phyloP scores from a whole-genome alignment of 208 protist genomes.

The Leishmania martiniquensis region DNA sequence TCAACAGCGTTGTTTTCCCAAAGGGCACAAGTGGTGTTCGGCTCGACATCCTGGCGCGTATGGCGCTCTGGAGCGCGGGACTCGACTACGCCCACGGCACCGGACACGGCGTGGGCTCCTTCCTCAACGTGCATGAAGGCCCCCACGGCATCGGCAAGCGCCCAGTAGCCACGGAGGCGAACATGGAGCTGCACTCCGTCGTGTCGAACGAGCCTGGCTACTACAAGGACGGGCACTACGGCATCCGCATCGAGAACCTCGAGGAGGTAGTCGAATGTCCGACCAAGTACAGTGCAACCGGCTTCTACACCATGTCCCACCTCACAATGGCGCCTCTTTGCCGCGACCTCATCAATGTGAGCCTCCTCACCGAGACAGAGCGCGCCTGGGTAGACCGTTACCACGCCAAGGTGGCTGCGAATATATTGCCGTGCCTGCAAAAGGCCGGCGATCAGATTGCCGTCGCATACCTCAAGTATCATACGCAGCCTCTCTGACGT shows the following conservation, averaged over 20 bases:
- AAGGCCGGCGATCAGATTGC: slow-evolving; percentile 50
- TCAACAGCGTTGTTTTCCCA: slow-evolving; percentile 91
- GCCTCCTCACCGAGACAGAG: slow-evolving; percentile 74
- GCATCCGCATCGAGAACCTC: slow-evolving; percentile 98
- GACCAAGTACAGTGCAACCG: slow-evolving; percentile 58
- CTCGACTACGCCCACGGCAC: slow-evolving; percentile 97
- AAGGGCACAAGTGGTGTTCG: slow-evolving; percentile 69
- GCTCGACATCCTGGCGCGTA: slow-evolving; percentile 92
- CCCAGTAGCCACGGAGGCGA: slow-evolving; percentile 51
- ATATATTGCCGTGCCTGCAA: slow-evolving; percentile 52
- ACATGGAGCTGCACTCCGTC: slow-evolving; percentile 62
- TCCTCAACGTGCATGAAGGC: slow-evolving; percentile 97
- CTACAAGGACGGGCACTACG: slow-evolving; percentile 97
- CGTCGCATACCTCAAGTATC: slow-evolving; percentile 69
- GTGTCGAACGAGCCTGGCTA: slow-evolving; percentile 97
- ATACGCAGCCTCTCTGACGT: slow-evolving; percentile 56
- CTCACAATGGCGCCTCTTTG: slow-evolving; percentile 93
- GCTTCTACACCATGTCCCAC: slow-evolving; percentile 75
- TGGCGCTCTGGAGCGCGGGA: slow-evolving; percentile 92
- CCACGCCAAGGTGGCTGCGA: slow-evolving; percentile 53
- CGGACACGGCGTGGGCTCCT: slow-evolving; percentile 97
- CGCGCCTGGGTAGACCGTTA: slow-evolving; percentile 80
- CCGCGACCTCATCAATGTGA: slow-evolving; percentile 85
- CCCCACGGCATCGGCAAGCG: slow-evolving; percentile 79
- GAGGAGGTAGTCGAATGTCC: slow-evolving; percentile 78